phyloP scores from a whole-genome alignment of 2,329 filamentous ascomycete species.

The Cladophialophora carrionii region DNA sequence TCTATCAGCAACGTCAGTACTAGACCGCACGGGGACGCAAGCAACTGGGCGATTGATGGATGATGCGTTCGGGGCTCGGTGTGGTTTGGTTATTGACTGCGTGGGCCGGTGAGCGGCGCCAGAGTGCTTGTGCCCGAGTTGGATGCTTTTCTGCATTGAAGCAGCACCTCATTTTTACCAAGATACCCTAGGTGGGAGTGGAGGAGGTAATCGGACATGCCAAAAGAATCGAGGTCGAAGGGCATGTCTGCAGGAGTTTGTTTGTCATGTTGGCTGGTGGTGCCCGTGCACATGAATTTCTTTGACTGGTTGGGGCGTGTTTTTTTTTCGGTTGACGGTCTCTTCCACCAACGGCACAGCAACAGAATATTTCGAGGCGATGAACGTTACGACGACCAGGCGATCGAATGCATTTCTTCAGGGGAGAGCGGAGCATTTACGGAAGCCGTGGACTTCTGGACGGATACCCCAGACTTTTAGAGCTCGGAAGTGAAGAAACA shows the following conservation, averaged over 20 bases:
- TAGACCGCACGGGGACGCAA: conserved; percentile 10
- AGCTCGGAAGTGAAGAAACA: conserved; percentile 14
- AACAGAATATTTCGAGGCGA: conserved; percentile 25
- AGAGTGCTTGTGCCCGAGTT: conserved; percentile 14
- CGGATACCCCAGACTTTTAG: conserved; percentile 15
- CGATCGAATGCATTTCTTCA: conserved; percentile 28
- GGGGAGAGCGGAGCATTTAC: conserved; percentile 17
- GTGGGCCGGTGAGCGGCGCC: not conserved
- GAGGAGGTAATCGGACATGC: conserved; percentile 35
- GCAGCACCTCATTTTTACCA: conserved; percentile 36
- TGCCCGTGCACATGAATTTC: conserved; percentile 25
- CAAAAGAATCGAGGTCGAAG: conserved; percentile 25
- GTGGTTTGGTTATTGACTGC: conserved; percentile 5
- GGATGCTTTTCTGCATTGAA: conserved; percentile 22
- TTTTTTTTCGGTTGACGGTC: conserved; percentile 22
- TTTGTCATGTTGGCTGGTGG: conserved; percentile 24
- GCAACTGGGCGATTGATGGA: conserved; percentile 5
- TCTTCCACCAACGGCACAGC: conserved; percentile 20
- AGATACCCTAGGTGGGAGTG: conserved; percentile 40
- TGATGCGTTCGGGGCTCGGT: conserved; percentile 3
- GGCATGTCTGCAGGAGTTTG: conserved; percentile 29
- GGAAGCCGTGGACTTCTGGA: conserved; percentile 20
- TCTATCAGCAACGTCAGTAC: conserved; percentile 57
- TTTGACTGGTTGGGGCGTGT: conserved; percentile 18
- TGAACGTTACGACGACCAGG: conserved; percentile 32